A percentile compares a stretch with the other conserved stretches of the same genome.
phyloP scores from a whole-genome alignment of 345 rosid species.

The Sisymbrium altissimum region DNA sequence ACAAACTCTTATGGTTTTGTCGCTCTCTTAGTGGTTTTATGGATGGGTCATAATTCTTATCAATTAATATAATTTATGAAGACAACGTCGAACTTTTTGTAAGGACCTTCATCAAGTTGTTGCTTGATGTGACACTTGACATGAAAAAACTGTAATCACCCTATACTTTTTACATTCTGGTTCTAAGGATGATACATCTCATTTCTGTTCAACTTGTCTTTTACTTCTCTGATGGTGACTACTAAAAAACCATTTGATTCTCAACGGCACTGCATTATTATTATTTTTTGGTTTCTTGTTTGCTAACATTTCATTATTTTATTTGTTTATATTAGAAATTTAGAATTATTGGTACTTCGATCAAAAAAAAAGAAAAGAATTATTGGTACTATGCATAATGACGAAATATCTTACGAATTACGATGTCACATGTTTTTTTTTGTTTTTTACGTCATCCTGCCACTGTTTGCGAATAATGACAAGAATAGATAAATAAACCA shows the following conservation, averaged over 20 bases:
- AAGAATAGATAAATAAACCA: not conserved
- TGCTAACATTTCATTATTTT: not conserved
- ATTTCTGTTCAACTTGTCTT: slow-evolving; percentile 17
- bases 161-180: slow-evolving; percentile 4
- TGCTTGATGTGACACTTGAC: slow-evolving; percentile 23
- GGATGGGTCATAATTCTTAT: slow-evolving; percentile 5
- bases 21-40: slow-evolving; percentile 20
- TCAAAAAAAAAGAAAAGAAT: too few species aligned
- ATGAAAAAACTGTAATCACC: slow-evolving; percentile 6
- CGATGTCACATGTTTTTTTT: not conserved
- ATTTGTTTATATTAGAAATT: not conserved
- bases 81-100: slow-evolving; percentile 28
- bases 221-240: slow-evolving; percentile 25
- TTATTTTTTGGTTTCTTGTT: not conserved
- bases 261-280: slow-evolving; percentile 10
- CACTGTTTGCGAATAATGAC: not conserved
- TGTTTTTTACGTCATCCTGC: not conserved
- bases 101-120: slow-evolving; percentile 29
- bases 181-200: slow-evolving; percentile 10
- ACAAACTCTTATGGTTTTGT: slow-evolving; percentile 22
- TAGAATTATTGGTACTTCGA: not conserved
- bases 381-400: not conserved
- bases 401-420: not conserved
- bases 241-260: slow-evolving; percentile 20
- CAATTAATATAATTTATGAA: slow-evolving; percentile 28